Conservation (phyloP, 208 protist genomes). For the Wallacemonas sp. region DNA sequence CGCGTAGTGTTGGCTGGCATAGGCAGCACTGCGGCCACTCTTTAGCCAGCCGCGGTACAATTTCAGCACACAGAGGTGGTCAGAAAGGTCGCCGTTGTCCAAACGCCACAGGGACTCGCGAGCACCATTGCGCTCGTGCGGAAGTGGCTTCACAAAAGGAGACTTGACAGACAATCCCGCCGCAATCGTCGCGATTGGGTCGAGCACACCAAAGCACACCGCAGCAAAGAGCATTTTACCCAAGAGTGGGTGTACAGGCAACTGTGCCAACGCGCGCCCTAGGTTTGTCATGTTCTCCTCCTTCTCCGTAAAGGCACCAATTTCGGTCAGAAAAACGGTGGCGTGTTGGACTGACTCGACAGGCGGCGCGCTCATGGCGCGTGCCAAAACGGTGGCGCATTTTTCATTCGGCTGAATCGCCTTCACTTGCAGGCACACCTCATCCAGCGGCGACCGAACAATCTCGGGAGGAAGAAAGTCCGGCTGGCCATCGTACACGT, state of each 20-base stretch:
- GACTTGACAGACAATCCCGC: conserved; percentile 85
- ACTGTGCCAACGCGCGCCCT: conserved; percentile 73
- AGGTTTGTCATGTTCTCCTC: conserved; percentile 80
- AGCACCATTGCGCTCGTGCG: conserved; percentile 46
- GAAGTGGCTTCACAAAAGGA: conserved; percentile 71
- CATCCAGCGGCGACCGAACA: conserved; percentile 83
- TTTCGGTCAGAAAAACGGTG: conserved; percentile 77
- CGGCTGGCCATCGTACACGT: conserved; percentile 78
- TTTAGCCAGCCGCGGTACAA: conserved; percentile 74
- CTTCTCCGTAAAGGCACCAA: conserved; percentile 79
- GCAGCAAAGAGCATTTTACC: conserved; percentile 93
- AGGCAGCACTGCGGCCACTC: conserved; percentile 57
- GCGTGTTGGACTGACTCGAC: conserved; percentile 63
- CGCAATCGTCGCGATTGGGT: conserved; percentile 86
- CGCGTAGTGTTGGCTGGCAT: conserved; percentile 65
- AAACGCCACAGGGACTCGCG: conserved; percentile 45
- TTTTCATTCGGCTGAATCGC: conserved; percentile 74
- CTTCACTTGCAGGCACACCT: conserved; percentile 91
- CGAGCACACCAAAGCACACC: conserved; percentile 84
- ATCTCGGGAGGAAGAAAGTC: conserved; percentile 94
- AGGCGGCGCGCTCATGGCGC: conserved; percentile 74
- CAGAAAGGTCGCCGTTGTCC: conserved; percentile 64
- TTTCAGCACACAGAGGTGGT: conserved; percentile 76
- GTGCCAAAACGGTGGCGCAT: conserved; percentile 75
- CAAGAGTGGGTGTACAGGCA: conserved; percentile 88